Base-by-base conservation (phyloP, 176 grass and related monocot species). In the Themeda triandra region DNA sequence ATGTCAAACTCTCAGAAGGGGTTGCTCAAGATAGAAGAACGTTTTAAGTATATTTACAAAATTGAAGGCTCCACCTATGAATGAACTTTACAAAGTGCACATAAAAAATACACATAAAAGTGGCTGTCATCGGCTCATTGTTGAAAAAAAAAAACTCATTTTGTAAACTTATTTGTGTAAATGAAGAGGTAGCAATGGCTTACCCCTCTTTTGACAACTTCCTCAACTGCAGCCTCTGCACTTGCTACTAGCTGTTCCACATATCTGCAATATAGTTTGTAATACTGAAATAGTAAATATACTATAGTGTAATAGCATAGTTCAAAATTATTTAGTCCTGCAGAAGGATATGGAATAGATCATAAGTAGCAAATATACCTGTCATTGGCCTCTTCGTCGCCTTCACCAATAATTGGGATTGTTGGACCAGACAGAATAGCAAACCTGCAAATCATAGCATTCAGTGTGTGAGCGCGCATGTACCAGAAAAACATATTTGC, bases 391-490 rank as follows among this genome's bases (percentile, higher is more conserved):
- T 99, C 93, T 94, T 92, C 97, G 59, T 96, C 90, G 37, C 93
- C 97, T 88, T 99, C 97, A 81, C 97, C 97, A 70, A 99, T 92
- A 80, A 99, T 99, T 6, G 97, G 97, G 39, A 99, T 96, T 84
- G 97, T 99, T 1, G 97, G 97, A 45, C 93, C 97, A 76, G 84
- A 96, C 31, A 99, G 82, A 91, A 99, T 86, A 78, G 93, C 97
- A 84, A 99, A 99, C 80, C 97, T 99, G 83, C 79, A 82, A 69
- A 37, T 24, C 25, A 23, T 60, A 77, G 42, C 39, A 24, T 63
- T 85, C 45, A 30, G 72, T 81, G 82, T 58, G 71, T 44, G 14
- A n/a, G n/a, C n/a, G n/a, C 14, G 53, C n/a, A 18, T 42, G 39
- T 32, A 85, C 35, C 44, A 85, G 15, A 77, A 65, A 66, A 81